Evolutionary conservation across 1,284 basidiomycete genomes (phyloP), one percentile per base, ranked within the genome.

Genomic region (Neonothopanus nambi): DNA sequence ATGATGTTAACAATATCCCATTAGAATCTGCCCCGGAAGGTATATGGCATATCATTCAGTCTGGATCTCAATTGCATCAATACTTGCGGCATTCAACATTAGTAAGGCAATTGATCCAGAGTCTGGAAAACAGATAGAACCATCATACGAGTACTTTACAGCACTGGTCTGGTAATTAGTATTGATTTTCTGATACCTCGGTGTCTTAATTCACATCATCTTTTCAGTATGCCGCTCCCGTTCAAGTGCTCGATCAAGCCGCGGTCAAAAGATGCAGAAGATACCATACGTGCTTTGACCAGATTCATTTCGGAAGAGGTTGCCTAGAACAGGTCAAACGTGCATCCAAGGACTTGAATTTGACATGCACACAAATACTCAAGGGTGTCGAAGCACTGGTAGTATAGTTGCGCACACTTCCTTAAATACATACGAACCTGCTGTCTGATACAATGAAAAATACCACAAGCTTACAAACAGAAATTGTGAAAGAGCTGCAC

Each of bases 11-110:
- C 2, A 20, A 13, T 26, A 45, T 24, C 18, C 23, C 30, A 5
- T 17, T 26, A 28, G 15, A 30, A 51, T 55, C 13, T 47, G 45
- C 20, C 45, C 45, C 17, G 45, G 45, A 35, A 47, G 11, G 26
- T 21, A 47, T 28, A 47, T 47, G 45, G 45, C 30, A n/a, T 18
- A 36, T 2, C 38, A 30, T 24, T 30, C 30, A 23, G 26, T 18
- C 9, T 47, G 45, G 45, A 47, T 47, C 17, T 20, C 45, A 15
- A 18, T 45, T 17, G 43, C 43, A 6, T 45, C 43, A 20, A 45
- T 33, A 5, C 18, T 45, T n/a, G n/a, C 33, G 15, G 45, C 38
- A 12, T 47, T 36, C 33, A 23, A 47, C 13, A 47, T 47, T 12
- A 36, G 21, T 6, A 36, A 37, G 5, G 35, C 45, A 3, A 3